These are phyloP conservation scores for Parathielavia hyrcaniae DNA, from an alignment of 495 filamentous ascomycete species.

Conservation along the genomic window DNA sequence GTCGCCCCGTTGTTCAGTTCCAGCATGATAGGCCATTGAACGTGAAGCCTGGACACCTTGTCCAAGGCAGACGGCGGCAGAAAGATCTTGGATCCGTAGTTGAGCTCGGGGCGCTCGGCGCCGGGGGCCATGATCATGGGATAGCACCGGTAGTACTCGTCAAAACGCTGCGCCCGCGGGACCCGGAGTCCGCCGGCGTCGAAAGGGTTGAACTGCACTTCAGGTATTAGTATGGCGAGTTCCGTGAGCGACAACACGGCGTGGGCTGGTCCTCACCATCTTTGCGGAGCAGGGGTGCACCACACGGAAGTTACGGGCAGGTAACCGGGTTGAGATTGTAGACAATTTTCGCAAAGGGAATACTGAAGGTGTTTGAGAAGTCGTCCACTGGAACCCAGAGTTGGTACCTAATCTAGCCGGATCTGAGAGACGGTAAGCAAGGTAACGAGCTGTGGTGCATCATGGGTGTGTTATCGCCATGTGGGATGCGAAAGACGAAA, in stretches of 20 bases:
- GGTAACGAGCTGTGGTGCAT: too few relatives aligned
- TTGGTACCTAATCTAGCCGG: too few relatives aligned
- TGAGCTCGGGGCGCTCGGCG: slow-evolving; percentile 79
- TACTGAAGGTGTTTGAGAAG: too few relatives aligned
- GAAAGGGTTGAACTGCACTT: slow-evolving; percentile 29
- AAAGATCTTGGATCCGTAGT: slow-evolving; percentile 95
- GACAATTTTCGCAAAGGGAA: too few relatives aligned
- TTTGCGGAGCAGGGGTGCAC: not conserved
- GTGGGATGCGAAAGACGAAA: too few relatives aligned
- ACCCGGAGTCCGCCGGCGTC: slow-evolving; percentile 30
- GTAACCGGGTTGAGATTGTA: not conserved
- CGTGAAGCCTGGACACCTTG: slow-evolving; percentile 91
- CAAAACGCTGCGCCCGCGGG: slow-evolving; percentile 58
- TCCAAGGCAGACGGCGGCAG: slow-evolving; percentile 91
- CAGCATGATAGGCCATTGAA: slow-evolving; percentile 95
- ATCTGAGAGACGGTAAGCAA: too few relatives aligned
- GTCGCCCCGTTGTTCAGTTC: slow-evolving; percentile 84
- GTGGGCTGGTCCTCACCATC: not conserved
- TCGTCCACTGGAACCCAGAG: too few relatives aligned
- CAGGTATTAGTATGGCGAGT: slow-evolving; percentile 18
- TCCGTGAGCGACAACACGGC: not conserved
- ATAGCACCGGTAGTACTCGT: slow-evolving; percentile 96
- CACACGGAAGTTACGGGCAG: not conserved
- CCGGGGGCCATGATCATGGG: slow-evolving; percentile 92
- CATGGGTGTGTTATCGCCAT: too few relatives aligned